Base-by-base conservation (phyloP, 129 eudicot genomes). In the Pulicaria dysenterica region DNA sequence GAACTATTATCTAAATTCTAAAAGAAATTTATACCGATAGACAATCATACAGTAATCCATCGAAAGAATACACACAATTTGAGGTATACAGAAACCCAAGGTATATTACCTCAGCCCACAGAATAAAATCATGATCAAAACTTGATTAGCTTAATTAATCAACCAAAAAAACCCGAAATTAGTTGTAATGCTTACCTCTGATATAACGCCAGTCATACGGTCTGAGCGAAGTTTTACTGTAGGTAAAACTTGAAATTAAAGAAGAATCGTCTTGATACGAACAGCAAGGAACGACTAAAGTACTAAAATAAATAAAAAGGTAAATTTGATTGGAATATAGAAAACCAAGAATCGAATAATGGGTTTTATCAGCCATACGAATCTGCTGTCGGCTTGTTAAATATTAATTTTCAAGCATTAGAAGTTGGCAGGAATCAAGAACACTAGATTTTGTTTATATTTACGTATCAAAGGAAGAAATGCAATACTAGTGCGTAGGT, bases 181-280 rank as follows among this genome's bases (percentile, higher is more conserved):
- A 19, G 3, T 50, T 11, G 3, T 8, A 54, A 34, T 55, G 44
- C 10, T 24, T 77, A 93, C 98, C 96, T 82, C 92, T 87, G 59
- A 93, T 87, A 73, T 89, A 93, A 59, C 90, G 92, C 98, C 98
- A 93, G 0, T 89, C 95, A 74, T 74, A 93, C 17, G 95, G 96
- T 34, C 58, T 84, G 83, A 93, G 90, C 63, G 31, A 76, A 50
- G 90, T 93, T 65, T 63, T 82, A 34, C 81, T 76, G 75, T 93
- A 93, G 40, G 66, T 79, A 73, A 87, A 83, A 75, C 95, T 93
- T 59, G 98, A 92, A 70, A 92, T 49, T 15, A 79, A 78, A 79
- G 77, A 80, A 36, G 88, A 89, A 47, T 77, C 79, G 44, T 75
- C 87, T 68, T 64, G 73, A 14, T 73, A 71, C 12, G 79, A 70